Base-by-base conservation (phyloP, 768 basidiomycete genomes). In the Panaeolus cyanescens region DNA sequence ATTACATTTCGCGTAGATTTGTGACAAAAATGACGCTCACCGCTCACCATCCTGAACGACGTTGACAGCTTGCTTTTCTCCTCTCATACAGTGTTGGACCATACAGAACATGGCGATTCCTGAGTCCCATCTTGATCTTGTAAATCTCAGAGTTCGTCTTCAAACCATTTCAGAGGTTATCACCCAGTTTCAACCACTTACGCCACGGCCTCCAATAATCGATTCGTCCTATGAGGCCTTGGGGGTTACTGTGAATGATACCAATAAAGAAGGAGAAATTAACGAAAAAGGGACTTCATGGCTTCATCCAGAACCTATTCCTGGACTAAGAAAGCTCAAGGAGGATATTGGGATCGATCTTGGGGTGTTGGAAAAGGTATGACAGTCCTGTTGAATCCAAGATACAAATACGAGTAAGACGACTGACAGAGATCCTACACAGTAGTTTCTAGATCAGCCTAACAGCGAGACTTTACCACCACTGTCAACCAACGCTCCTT, bases 401-500 rank as follows among this genome's bases (percentile, higher is more conserved):
- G n/a, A n/a, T n/a, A n/a, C n/a, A n/a, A n/a, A n/a, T n/a, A n/a
- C n/a, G n/a, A n/a, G n/a, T n/a, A n/a, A n/a, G n/a, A n/a, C n/a
- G n/a, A 54, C 34, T 62, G 60, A 58, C 42, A 75, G 63, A n/a
- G 13, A 25, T 12, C 12, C 30, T 28, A 12, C 25, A 50, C 68
- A 88, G 86, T 89, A 91, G 88, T 87, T 87, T 68, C 80, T 89
- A 57, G 76, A 80, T 59, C 74, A 81, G 64, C 79, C 83, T 6
- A 62, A 75, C 28, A 80, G 76, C 37, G 75, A 67, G 15, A 70
- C 77, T n/a, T 72, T 81, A 1, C 83, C 85, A 0, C 70, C 85
- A 4, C 75, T 85, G 20, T 89, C 89, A 0, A 92, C 88, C 8
- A 95, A 95, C 72, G 88, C 92, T 0, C 90, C 90, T 9, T 92